These are phyloP conservation scores for Isabelozyma heimii DNA, from an alignment of 805 yeast species.

Conservation along the genomic window DNA sequence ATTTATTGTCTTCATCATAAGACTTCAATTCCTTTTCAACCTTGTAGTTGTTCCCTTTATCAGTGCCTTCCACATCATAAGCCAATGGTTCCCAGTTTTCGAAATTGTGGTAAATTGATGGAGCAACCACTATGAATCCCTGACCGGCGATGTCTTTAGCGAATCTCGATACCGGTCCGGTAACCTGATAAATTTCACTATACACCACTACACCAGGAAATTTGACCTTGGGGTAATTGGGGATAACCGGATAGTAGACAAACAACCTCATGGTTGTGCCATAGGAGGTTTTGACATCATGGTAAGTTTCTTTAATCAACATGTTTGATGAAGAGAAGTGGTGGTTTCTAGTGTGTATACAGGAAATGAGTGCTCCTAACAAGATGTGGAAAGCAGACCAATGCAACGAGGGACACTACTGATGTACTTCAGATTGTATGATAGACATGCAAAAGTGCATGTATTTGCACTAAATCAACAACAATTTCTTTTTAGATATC, in stretches of 20 bases:
- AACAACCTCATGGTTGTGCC: conserved; percentile 67
- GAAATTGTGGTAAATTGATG: conserved; percentile 77
- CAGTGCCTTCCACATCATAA: conserved; percentile 74
- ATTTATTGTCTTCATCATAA: conserved; percentile 70
- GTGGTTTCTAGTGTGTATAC: not conserved
- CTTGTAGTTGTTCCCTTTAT: conserved; percentile 67
- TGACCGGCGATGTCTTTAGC: conserved; percentile 77
- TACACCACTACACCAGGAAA: conserved; percentile 80
- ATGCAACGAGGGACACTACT: too few species aligned
- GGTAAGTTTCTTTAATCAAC: conserved; percentile 65
- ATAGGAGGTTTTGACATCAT: conserved; percentile 63
- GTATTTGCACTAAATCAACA: too few species aligned
- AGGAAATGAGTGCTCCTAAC: not conserved
- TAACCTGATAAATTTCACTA: conserved; percentile 78
- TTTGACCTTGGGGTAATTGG: conserved; percentile 72
- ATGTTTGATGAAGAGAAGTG: conserved; percentile 24
- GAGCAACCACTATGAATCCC: conserved; percentile 78
- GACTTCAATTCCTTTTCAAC: conserved; percentile 63
- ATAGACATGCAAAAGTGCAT: too few species aligned
- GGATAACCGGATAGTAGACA: conserved; percentile 64
- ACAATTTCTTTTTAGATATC: too few species aligned
- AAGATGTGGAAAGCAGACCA: not conserved
- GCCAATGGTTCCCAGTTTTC: conserved; percentile 60
- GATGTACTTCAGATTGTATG: too few species aligned
- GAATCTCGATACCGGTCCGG: conserved; percentile 78